A percentile compares a stretch with the other conserved stretches of the same genome.
Evolutionary conservation across 169 alveolate genomes (phyloP).

Genomic region (Plasmodium fragile): DNA sequence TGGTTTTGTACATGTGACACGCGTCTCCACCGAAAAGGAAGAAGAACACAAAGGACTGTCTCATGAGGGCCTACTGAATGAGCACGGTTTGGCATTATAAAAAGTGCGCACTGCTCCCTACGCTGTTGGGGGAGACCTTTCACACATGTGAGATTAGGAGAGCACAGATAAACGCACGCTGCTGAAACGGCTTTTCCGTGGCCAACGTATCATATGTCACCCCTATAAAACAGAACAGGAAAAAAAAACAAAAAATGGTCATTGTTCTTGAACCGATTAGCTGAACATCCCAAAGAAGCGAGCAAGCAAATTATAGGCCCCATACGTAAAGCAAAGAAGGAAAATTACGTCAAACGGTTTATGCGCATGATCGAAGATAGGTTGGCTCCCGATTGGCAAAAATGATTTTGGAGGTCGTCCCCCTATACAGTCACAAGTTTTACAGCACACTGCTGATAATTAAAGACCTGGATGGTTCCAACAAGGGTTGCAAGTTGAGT

Average conservation of each 20-base stretch:
- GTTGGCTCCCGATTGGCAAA: background rate
- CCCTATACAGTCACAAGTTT: slow-evolving; percentile 61
- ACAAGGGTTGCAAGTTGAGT: background rate
- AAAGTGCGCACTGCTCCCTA: background rate
- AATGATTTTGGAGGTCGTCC: slow-evolving; percentile 73
- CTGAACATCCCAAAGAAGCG: background rate
- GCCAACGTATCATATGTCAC: background rate
- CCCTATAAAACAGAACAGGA: background rate
- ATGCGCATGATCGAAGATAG: background rate
- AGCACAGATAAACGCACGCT: background rate
- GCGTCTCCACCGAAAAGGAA: background rate
- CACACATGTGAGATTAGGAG: background rate
- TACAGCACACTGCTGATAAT: slow-evolving; percentile 70
- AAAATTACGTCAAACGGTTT: background rate
- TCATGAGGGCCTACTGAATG: background rate
- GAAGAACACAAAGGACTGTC: background rate
- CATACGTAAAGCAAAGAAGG: background rate
- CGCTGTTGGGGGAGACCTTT: background rate
- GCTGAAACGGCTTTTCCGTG: background rate
- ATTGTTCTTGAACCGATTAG: background rate
- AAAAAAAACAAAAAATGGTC: background rate
- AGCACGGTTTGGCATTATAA: background rate
- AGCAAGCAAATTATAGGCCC: background rate
- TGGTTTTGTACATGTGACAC: background rate
- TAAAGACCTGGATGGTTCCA: slow-evolving; percentile 24